These are phyloP conservation scores for Atkinsonella hypoxylon DNA, from an alignment of 2,329 filamentous ascomycete species.

Conservation along the genomic window DNA sequence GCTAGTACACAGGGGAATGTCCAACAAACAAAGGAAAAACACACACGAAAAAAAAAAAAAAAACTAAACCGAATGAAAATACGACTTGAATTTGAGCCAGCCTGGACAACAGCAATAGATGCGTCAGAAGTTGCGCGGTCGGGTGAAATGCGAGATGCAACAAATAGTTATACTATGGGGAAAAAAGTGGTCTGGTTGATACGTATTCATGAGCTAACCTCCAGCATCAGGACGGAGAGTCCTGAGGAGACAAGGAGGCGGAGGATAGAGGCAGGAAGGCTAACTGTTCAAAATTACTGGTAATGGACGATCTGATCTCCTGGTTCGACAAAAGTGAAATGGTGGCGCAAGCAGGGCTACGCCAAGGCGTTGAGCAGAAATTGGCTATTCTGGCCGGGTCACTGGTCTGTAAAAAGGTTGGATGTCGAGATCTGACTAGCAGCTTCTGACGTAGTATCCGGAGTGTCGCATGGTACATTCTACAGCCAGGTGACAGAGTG, in stretches of 20 bases:
- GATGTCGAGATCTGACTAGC: background rate
- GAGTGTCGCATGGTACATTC: background rate
- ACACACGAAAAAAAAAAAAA: too few species aligned
- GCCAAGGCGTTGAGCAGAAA: background rate
- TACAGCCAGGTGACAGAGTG: background rate
- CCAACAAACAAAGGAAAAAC: background rate
- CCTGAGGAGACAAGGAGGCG: too few species aligned
- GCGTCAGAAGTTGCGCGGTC: background rate
- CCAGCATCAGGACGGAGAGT: too few species aligned
- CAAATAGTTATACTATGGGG: background rate
- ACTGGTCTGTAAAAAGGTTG: background rate
- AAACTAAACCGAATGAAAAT: too few species aligned
- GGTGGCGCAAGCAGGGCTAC: background rate
- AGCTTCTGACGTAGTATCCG: background rate
- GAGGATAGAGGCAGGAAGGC: too few species aligned
- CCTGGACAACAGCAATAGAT: background rate
- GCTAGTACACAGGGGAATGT: background rate
- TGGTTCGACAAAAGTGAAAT: background rate
- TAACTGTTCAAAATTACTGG: too few species aligned
- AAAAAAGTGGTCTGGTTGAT: background rate
- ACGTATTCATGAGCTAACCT: background rate
- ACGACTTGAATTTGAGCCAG: background rate
- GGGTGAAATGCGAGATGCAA: background rate
- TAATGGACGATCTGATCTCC: background rate
- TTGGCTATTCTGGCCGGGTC: background rate